A percentile compares a stretch with the other conserved stretches of the same genome.
Conservation (phyloP, 1,284 basidiomycete species). For the Cryptococcus sp. region DNA sequence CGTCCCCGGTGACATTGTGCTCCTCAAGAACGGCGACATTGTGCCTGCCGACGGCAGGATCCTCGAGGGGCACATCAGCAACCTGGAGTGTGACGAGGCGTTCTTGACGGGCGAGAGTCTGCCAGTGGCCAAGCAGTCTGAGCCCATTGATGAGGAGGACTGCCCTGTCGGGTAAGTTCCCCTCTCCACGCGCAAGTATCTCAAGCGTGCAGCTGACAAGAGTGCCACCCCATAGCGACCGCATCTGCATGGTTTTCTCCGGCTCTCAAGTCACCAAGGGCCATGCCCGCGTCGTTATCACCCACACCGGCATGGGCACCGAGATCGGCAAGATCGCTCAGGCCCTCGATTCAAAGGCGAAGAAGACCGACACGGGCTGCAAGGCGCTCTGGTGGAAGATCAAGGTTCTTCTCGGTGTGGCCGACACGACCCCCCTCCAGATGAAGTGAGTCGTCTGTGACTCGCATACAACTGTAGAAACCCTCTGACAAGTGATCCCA, state of each 20-base stretch:
- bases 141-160: conserved; percentile 48
- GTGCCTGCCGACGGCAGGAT: conserved; percentile 60
- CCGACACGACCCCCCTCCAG: conserved; percentile 59
- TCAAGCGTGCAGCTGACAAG: not conserved
- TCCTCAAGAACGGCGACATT: conserved; percentile 60
- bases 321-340: conserved; percentile 62
- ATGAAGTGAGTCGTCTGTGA: conserved; percentile 51
- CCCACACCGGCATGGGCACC: conserved; percentile 64
- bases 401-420: conserved; percentile 52
- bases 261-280: conserved; percentile 65
- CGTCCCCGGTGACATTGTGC: conserved; percentile 62
- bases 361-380: conserved; percentile 45
- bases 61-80: conserved; percentile 50
- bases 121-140: conserved; percentile 60
- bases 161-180: conserved; percentile 54
- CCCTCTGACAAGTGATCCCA: conserved; percentile 2
- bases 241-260: conserved; percentile 53
- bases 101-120: conserved; percentile 65
- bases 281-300: conserved; percentile 59
- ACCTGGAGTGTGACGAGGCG: conserved; percentile 63
- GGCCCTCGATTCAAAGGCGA: conserved; percentile 51
- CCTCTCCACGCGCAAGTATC: conserved; percentile 26
- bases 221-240: conserved; percentile 25
- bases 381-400: conserved; percentile 42
- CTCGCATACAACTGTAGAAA: not conserved